phyloP scores from a whole-genome alignment of 768 basidiomycete species.

The Coprinopsis cinerea region DNA sequence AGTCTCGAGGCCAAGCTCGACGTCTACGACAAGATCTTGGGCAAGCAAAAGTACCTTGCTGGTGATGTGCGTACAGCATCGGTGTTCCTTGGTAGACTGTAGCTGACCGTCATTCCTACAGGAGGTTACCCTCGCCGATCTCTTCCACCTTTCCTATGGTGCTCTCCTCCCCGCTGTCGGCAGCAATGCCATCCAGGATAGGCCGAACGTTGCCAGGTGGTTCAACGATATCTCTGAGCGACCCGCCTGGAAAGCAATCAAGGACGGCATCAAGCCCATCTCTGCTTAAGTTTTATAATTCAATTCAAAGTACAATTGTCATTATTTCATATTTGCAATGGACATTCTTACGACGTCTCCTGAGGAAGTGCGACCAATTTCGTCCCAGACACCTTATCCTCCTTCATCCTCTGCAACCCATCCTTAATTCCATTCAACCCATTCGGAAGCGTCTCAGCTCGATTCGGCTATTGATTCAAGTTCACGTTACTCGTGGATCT shows the following conservation, averaged over 20 bases:
- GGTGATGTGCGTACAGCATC: constrained; percentile 39
- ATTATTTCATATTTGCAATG: background rate
- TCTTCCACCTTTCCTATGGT: constrained; percentile 42
- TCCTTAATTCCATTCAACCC: constrained; percentile 39
- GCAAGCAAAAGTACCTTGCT: constrained; percentile 47
- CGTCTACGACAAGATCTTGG: constrained; percentile 47
- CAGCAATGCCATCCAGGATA: constrained; percentile 24
- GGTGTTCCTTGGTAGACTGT: constrained; percentile 1
- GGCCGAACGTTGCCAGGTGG: constrained; percentile 41
- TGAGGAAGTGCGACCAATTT: constrained; percentile 39
- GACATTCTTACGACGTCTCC: constrained; percentile 21
- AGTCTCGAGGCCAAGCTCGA: constrained; percentile 36
- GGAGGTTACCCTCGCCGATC: constrained; percentile 12
- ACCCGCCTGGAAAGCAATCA: constrained; percentile 43
- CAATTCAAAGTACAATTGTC: too few relatives aligned
- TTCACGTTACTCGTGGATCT: background rate
- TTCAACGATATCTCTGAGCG: constrained; percentile 32
- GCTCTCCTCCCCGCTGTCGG: constrained; percentile 20
- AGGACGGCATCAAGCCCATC: constrained; percentile 26
- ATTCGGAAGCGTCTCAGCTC: constrained; percentile 33
- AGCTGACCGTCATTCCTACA: background rate
- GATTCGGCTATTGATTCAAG: constrained; percentile 30
- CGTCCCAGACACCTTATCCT: constrained; percentile 33
- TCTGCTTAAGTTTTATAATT: too few relatives aligned
- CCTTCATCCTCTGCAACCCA: constrained; percentile 34